A percentile compares a stretch with the other conserved stretches of the same genome.
Evolutionary conservation across 371 early-diverging fungal genomes (phyloP).

Genomic region (Mortierella sp.): DNA sequence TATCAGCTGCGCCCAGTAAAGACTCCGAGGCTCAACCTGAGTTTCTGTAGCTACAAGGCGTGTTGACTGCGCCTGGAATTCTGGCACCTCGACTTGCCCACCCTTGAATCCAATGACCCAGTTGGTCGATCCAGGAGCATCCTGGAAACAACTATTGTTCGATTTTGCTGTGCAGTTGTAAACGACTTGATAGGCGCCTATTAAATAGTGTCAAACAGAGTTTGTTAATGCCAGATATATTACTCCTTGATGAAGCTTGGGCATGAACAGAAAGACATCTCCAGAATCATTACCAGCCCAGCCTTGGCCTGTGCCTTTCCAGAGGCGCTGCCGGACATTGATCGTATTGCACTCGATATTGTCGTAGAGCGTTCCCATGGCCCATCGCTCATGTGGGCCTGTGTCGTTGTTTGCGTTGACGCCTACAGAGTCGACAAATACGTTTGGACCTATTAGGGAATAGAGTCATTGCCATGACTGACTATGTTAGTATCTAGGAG

Average conservation of each 20-base stretch:
- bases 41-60: constrained; percentile 5
- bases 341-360: constrained; percentile 28
- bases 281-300: constrained; percentile 13
- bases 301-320: constrained; percentile 32
- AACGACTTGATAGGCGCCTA: constrained; percentile 23
- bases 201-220: neutral
- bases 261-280: neutral
- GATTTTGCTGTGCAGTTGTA: constrained; percentile 26
- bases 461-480: neutral
- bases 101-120: constrained; percentile 34
- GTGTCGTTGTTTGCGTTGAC: constrained; percentile 22
- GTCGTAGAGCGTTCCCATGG: constrained; percentile 32
- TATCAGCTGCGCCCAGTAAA: constrained; percentile 20
- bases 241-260: no score
- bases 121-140: constrained; percentile 26
- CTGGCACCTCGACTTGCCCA: constrained; percentile 11
- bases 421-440: constrained; percentile 24
- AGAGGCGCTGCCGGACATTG: constrained; percentile 22
- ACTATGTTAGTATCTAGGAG: neutral
- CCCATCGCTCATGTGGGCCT: constrained; percentile 38
- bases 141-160: constrained; percentile 21
- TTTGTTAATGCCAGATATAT: neutral
- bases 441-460: constrained; percentile 26
- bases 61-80: constrained; percentile 13
- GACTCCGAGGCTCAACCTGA: constrained; percentile 22